These are phyloP conservation scores for Kandelia obovata DNA, from an alignment of 345 rosid species.

Conservation along the genomic window DNA sequence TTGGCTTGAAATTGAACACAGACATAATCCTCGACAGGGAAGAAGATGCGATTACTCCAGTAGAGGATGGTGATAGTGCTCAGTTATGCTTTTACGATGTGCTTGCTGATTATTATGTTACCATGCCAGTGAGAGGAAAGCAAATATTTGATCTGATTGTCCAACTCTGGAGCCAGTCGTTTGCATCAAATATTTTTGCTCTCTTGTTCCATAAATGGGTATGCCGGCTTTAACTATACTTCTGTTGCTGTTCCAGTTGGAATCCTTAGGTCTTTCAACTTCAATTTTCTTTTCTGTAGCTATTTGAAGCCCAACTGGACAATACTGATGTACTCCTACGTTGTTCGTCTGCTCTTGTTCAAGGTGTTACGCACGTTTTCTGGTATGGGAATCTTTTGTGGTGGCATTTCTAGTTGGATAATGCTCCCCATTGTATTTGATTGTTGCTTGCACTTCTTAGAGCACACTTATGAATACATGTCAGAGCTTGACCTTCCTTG, in stretches of 20 bases:
- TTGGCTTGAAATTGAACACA: constrained; percentile 44
- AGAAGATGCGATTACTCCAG: constrained; percentile 58
- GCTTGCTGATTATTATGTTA: constrained; percentile 83
- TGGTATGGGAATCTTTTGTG: constrained; percentile 50
- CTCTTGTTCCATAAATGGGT: constrained; percentile 97
- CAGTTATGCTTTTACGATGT: constrained; percentile 79
- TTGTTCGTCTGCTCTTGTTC: constrained; percentile 94
- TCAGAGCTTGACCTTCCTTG: no score
- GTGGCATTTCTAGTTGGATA: background rate
- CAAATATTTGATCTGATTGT: constrained; percentile 79
- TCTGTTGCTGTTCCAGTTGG: background rate
- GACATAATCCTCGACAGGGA: constrained; percentile 70
- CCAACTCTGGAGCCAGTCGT: constrained; percentile 97
- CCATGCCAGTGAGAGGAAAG: constrained; percentile 61
- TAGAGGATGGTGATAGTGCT: constrained; percentile 35
- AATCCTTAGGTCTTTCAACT: no score
- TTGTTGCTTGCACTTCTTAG: background rate
- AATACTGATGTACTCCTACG: constrained; percentile 72
- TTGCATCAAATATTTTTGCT: constrained; percentile 82
- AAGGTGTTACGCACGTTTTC: constrained; percentile 96
- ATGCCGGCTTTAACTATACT: constrained; percentile 14
- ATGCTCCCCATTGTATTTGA: background rate
- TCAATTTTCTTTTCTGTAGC: constrained; percentile 39
- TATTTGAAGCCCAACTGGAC: constrained; percentile 77
- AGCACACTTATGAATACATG: background rate